These are phyloP conservation scores for Lizanozyma gosingica DNA, from an alignment of 1,139 yeast species.

Conservation along the genomic window DNA sequence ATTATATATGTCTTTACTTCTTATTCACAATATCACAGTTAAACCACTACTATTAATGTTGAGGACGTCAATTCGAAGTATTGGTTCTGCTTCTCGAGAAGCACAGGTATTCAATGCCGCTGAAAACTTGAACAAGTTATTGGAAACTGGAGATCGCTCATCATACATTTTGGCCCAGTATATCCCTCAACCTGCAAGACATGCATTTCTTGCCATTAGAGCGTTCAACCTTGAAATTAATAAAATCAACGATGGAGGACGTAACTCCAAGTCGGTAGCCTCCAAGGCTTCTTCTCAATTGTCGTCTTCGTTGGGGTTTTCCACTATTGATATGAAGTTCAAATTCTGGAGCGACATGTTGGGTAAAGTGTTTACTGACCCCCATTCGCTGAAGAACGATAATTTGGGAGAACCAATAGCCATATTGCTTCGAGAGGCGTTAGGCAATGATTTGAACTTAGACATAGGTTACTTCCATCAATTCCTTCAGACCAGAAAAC, in stretches of 20 bases:
- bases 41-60: no score
- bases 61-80: neutral
- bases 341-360: slow-evolving; percentile 55
- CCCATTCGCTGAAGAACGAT: slow-evolving; percentile 7
- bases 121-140: slow-evolving; percentile 31
- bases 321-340: slow-evolving; percentile 45
- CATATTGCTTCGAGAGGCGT: slow-evolving; percentile 42
- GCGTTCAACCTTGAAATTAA: slow-evolving; percentile 65
- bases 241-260: slow-evolving; percentile 44
- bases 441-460: slow-evolving; percentile 41
- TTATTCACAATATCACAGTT: no score
- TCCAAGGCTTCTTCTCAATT: slow-evolving; percentile 23
- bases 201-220: slow-evolving; percentile 58
- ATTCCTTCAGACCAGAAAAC: slow-evolving; percentile 52
- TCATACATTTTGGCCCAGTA: slow-evolving; percentile 62
- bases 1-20: no score
- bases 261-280: slow-evolving; percentile 23
- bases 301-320: slow-evolving; percentile 28
- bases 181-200: slow-evolving; percentile 57
- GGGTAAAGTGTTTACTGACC: slow-evolving; percentile 31
- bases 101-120: slow-evolving; percentile 27
- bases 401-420: slow-evolving; percentile 58
- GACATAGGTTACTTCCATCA: slow-evolving; percentile 50
- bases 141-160: slow-evolving; percentile 50
- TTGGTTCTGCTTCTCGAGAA: slow-evolving; percentile 2